A percentile compares a stretch with the other conserved stretches of the same genome.
Evolutionary conservation across 2,329 filamentous ascomycete genomes (phyloP).

Genomic region (Clarireedia hainanense): DNA sequence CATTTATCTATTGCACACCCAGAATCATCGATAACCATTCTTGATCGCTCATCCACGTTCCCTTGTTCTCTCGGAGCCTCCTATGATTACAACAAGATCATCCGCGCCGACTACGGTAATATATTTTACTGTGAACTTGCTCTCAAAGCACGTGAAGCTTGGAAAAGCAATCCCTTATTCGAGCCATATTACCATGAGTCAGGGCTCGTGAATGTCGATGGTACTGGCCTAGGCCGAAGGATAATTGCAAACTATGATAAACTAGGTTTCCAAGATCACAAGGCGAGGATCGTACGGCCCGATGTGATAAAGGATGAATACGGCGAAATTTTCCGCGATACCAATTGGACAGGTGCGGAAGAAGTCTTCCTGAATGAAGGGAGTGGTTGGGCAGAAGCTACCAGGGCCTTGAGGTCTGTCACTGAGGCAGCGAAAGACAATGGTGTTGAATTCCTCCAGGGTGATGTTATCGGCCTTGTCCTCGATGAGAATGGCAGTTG

Average conservation of each 20-base stretch:
- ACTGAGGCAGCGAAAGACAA: constrained; percentile 35
- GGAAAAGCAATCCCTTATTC: constrained; percentile 40
- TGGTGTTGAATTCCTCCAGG: constrained; percentile 39
- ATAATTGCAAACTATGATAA: constrained; percentile 38
- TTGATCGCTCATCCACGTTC: constrained; percentile 33
- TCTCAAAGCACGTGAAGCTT: constrained; percentile 40
- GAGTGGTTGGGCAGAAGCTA: constrained; percentile 47
- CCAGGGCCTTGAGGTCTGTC: constrained; percentile 36
- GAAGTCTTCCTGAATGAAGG: constrained; percentile 41
- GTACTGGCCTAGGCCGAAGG: constrained; percentile 37
- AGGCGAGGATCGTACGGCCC: constrained; percentile 36
- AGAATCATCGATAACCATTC: constrained; percentile 34
- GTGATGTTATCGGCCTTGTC: constrained; percentile 36
- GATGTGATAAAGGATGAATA: constrained; percentile 34
- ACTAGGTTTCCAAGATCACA: constrained; percentile 28
- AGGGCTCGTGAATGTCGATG: constrained; percentile 40
- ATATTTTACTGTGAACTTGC: constrained; percentile 42
- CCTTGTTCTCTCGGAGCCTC: constrained; percentile 42
- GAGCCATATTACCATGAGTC: constrained; percentile 40
- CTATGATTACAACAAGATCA: constrained; percentile 53
- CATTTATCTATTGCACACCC: constrained; percentile 36
- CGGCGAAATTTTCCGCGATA: constrained; percentile 32
- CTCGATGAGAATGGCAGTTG: constrained; percentile 41
- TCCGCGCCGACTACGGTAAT: constrained; percentile 50
- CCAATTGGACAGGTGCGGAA: constrained; percentile 32